Evolutionary conservation across 441 rosid species (phyloP).

Genomic region (Populus tomentosa): DNA sequence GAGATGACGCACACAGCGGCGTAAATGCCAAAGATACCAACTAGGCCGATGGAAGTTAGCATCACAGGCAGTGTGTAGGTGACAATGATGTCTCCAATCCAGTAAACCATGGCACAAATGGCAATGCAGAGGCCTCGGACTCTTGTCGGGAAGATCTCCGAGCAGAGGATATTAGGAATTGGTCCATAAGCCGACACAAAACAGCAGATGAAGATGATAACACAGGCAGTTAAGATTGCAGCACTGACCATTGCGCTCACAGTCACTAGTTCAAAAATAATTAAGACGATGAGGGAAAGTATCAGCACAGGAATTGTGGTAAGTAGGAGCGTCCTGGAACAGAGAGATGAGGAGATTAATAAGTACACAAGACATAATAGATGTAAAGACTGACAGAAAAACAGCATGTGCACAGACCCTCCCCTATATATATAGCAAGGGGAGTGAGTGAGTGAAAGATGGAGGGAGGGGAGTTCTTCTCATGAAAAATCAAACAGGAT

Average conservation of each 20-base stretch:
- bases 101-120: constrained; percentile 73
- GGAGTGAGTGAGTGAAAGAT: neutral
- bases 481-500: neutral
- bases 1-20: constrained; percentile 63
- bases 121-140: constrained; percentile 96
- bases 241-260: constrained; percentile 56
- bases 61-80: constrained; percentile 69
- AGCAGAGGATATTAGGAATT: constrained; percentile 82
- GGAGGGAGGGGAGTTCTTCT: neutral
- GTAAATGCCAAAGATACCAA: constrained; percentile 76
- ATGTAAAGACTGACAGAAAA: neutral
- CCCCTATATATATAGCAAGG: neutral
- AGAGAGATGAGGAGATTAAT: neutral
- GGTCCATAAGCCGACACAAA: constrained; percentile 97
- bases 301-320: constrained; percentile 75
- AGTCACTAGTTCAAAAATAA: too few relatives aligned
- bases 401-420: neutral
- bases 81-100: constrained; percentile 76
- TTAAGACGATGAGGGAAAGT: constrained; percentile 52
- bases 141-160: constrained; percentile 99
- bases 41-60: constrained; percentile 74
- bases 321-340: constrained; percentile 79
- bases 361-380: neutral
- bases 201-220: constrained; percentile 82
- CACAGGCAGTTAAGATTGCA: constrained; percentile 69